A percentile compares a stretch with the other conserved stretches of the same genome.
phyloP scores from a whole-genome alignment of 2,329 filamentous ascomycete species.

The Claviceps purpurea region DNA sequence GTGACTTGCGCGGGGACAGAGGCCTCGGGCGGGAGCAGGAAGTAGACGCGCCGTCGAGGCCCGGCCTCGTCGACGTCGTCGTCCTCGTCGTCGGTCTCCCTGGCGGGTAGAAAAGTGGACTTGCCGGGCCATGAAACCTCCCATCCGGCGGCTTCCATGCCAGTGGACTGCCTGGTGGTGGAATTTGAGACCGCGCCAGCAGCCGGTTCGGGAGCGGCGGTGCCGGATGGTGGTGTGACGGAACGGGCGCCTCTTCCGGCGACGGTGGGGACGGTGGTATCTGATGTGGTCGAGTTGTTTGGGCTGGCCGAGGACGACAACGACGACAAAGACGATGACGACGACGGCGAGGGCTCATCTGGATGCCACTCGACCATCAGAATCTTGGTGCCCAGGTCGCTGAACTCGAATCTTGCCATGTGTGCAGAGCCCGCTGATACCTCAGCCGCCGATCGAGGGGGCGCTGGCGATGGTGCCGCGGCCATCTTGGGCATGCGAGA shows the following conservation, averaged over 20 bases:
- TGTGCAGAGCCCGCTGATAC: constrained; percentile 14
- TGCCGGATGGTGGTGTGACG: constrained; percentile 5
- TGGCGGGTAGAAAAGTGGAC: constrained; percentile 52
- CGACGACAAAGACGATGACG: background rate
- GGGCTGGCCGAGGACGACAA: background rate
- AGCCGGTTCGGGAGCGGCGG: background rate
- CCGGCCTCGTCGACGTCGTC: constrained; percentile 16
- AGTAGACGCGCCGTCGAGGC: constrained; percentile 55
- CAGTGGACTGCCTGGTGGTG: background rate
- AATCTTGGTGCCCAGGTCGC: constrained; percentile 77
- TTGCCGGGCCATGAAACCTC: constrained; percentile 77
- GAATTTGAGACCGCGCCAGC: background rate
- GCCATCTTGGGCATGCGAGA: constrained; percentile 5
- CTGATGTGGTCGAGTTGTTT: background rate
- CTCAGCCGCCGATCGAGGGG: constrained; percentile 17
- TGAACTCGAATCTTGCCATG: constrained; percentile 71
- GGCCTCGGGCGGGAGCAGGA: constrained; percentile 61
- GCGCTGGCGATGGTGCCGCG: constrained; percentile 17
- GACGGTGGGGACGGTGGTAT: background rate
- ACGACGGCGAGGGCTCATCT: constrained; percentile 8
- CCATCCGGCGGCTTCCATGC: constrained; percentile 36
- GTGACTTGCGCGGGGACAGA: constrained; percentile 60
- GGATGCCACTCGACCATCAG: constrained; percentile 84
- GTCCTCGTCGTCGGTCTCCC: constrained; percentile 22
- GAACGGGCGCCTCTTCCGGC: constrained; percentile 3